phyloP scores from a whole-genome alignment of 2,329 filamentous ascomycete genomes.

The Triangularia setosa region DNA sequence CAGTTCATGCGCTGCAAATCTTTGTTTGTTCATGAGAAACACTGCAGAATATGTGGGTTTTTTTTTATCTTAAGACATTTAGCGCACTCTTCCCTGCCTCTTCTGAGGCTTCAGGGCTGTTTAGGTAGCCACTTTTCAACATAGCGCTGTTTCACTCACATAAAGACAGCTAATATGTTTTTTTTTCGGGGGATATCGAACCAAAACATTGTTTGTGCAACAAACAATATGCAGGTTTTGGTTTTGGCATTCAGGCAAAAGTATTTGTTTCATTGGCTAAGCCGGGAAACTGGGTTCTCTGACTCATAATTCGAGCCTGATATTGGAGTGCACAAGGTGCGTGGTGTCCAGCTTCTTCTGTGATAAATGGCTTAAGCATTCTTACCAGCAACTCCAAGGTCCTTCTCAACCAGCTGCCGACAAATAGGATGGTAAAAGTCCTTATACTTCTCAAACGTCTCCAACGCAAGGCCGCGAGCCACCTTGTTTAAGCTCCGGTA shows the following conservation, averaged over 20 bases:
- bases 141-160: too few species aligned
- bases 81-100: neutral
- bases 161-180: too few species aligned
- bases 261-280: neutral
- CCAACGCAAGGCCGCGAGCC: conserved; percentile 68
- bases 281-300: neutral
- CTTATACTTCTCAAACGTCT: conserved; percentile 81
- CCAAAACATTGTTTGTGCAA: neutral
- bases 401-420: conserved; percentile 79
- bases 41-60: neutral
- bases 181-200: neutral
- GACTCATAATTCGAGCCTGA: neutral
- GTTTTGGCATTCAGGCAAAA: neutral
- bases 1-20: neutral
- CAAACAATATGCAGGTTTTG: neutral
- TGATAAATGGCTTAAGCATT: neutral
- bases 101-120: neutral
- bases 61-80: neutral
- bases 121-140: too few species aligned
- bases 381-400: conserved; percentile 49
- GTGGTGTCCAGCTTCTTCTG: too few species aligned
- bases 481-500: conserved; percentile 72
- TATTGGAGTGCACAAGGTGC: neutral
- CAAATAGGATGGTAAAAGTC: conserved; percentile 97
- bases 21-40: neutral